Base-by-base conservation (phyloP, 306 rosid genomes). In the Medicago arabica region DNA sequence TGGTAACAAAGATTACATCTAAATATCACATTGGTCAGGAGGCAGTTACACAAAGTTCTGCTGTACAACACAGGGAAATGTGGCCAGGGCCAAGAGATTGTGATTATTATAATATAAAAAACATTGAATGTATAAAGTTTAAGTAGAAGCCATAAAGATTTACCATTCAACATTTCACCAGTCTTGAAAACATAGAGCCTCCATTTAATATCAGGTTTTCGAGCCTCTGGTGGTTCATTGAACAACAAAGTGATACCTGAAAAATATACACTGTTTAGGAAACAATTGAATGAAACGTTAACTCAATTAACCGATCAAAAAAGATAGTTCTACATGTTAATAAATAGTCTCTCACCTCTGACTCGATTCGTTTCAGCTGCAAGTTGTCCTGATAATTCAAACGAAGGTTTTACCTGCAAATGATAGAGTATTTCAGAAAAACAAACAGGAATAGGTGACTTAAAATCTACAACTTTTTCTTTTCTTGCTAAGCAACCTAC, bases 381-480 rank as follows among this genome's bases (percentile, higher is more conserved):
- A 53, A 94, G 98, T 84, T 94, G 92, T 78, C 98, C 98, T 60
- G 98, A 94, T n/a, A 94, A 84, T 81, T 94, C 98, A 83, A 90
- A 94, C 14, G 98, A 94, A 83, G 98, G 98, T 63, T 94, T 86
- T 81, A 90, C 87, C 98, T 94, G 93, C 74, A 85, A 74, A 77
- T 61, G 70, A 19, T n/a, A 61, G 40, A 62, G 53, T 18, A 41
- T 49, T 64, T 80, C 58, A 77, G 76, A 83, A 73, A 72, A 60
- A 50, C 41, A 53, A 78, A 23, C 66, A 64, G 57, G 44, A 54
- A 58, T 44, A 55, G 19, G 69, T 28, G 61, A 66, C 63, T 53
- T 10, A 62, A 43, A 69, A 78, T 68, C 17, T 41, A 57, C 53
- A 72, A 54, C 71, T 59, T 17, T 65, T 16, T 64, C 2, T 15